These are phyloP conservation scores for Elsinoe arachidis DNA, from an alignment of 2,329 filamentous ascomycete species.

Conservation along the genomic window DNA sequence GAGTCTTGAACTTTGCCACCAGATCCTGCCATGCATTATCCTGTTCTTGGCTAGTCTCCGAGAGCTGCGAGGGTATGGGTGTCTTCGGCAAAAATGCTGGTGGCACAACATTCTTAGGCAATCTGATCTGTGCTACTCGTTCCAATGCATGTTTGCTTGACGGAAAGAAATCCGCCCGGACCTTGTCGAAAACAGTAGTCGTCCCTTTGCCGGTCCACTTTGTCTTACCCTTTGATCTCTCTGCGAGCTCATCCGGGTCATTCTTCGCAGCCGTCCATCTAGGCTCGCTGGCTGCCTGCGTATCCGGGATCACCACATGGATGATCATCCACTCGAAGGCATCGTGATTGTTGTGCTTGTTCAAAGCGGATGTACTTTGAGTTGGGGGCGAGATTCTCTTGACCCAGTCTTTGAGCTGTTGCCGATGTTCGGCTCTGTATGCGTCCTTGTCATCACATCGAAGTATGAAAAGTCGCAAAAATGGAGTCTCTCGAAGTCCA, in stretches of 20 bases:
- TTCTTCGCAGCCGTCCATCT: constrained; percentile 46
- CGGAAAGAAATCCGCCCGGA: constrained; percentile 82
- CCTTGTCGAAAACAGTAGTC: constrained; percentile 78
- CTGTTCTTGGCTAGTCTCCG: constrained; percentile 66
- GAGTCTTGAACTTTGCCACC: constrained; percentile 73
- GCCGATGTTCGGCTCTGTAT: constrained; percentile 73
- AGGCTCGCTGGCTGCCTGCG: constrained; percentile 68
- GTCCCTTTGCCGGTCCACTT: constrained; percentile 71
- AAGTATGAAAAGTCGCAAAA: constrained; percentile 81
- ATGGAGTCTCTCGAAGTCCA: constrained; percentile 82
- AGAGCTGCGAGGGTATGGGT: constrained; percentile 43
- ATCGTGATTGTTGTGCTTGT: constrained; percentile 82
- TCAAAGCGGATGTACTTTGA: constrained; percentile 47
- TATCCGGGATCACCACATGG: constrained; percentile 85
- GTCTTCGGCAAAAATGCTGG: constrained; percentile 38
- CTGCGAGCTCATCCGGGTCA: constrained; percentile 48
- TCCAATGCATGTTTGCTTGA: constrained; percentile 64
- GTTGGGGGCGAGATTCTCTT: constrained; percentile 61
- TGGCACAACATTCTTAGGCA: constrained; percentile 45
- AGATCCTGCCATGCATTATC: constrained; percentile 78
- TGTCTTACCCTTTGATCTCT: constrained; percentile 56
- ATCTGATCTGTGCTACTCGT: constrained; percentile 74
- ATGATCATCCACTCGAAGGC: constrained; percentile 93
- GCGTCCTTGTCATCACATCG: constrained; percentile 92
- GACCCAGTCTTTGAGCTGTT: constrained; percentile 83